These are phyloP conservation scores for Canavalia ensiformis DNA, from an alignment of 306 rosid species.

Conservation along the genomic window DNA sequence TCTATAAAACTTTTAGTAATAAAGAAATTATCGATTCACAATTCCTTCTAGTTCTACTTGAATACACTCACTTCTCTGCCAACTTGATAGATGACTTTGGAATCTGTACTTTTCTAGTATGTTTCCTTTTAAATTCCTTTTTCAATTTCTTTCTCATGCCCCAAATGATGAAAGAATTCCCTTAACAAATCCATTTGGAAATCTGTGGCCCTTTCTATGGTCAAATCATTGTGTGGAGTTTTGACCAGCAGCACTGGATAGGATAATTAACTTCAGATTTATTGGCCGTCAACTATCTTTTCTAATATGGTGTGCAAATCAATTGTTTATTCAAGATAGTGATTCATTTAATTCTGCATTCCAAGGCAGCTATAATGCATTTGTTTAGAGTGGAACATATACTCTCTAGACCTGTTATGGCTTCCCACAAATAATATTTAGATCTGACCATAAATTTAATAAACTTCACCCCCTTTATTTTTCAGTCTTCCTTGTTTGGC, in stretches of 20 bases:
- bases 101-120: constrained; percentile 1
- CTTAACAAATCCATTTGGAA: constrained; percentile 6
- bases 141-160: not conserved
- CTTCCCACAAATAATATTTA: not conserved
- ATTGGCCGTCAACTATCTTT: not conserved
- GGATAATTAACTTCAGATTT: not conserved
- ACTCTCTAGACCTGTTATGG: not conserved
- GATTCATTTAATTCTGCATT: not conserved
- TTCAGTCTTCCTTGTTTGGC: not conserved
- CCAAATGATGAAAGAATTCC: not conserved
- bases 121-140: not conserved
- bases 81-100: not conserved
- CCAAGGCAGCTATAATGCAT: not conserved
- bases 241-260: not conserved
- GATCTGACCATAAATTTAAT: not conserved
- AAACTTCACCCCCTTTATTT: not conserved
- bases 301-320: not conserved
- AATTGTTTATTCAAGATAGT: not conserved
- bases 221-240: not conserved
- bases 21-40: not conserved
- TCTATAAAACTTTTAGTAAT: not conserved
- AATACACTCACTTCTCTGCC: not conserved
- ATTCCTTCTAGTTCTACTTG: not conserved
- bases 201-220: not conserved
- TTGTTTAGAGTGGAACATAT: not conserved